phyloP scores from a whole-genome alignment of 2,329 filamentous ascomycete genomes.

The Colletotrichum sp. region DNA sequence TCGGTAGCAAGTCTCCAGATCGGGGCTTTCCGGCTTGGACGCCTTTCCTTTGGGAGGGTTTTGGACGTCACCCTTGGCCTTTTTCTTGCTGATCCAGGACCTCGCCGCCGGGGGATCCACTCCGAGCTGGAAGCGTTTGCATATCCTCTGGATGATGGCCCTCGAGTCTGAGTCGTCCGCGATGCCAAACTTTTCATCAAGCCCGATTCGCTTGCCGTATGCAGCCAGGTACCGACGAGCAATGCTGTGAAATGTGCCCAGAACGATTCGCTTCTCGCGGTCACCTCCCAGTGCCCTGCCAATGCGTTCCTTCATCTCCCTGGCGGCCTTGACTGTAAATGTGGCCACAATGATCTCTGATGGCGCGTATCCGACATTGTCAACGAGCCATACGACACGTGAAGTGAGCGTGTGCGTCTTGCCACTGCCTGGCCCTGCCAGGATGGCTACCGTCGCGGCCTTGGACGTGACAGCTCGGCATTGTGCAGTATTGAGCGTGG shows the following conservation, averaged over 20 bases:
- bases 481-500: conserved; percentile 60
- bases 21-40: conserved; percentile 49
- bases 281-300: conserved; percentile 80
- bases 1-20: conserved; percentile 71
- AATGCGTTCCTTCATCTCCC: conserved; percentile 91
- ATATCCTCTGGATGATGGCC: conserved; percentile 81
- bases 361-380: conserved; percentile 73
- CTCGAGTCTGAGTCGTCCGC: conserved; percentile 83
- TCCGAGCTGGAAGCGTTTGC: conserved; percentile 72
- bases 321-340: conserved; percentile 94
- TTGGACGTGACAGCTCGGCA: conserved; percentile 59
- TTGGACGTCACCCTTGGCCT: conserved; percentile 57
- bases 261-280: conserved; percentile 75
- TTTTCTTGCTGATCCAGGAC: conserved; percentile 76
- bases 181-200: conserved; percentile 86
- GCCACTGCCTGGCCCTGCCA: conserved; percentile 74
- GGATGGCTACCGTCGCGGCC: conserved; percentile 65
- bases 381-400: conserved; percentile 87
- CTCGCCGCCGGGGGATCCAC: conserved; percentile 76
- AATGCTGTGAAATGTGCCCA: conserved; percentile 96
- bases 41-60: conserved; percentile 31
- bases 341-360: conserved; percentile 94
- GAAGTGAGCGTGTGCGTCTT: conserved; percentile 97
- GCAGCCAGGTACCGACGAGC: conserved; percentile 81
- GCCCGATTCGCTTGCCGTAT: conserved; percentile 84